Base-by-base conservation (phyloP, 2,329 filamentous ascomycete genomes). In the Colletotrichum somersetense region DNA sequence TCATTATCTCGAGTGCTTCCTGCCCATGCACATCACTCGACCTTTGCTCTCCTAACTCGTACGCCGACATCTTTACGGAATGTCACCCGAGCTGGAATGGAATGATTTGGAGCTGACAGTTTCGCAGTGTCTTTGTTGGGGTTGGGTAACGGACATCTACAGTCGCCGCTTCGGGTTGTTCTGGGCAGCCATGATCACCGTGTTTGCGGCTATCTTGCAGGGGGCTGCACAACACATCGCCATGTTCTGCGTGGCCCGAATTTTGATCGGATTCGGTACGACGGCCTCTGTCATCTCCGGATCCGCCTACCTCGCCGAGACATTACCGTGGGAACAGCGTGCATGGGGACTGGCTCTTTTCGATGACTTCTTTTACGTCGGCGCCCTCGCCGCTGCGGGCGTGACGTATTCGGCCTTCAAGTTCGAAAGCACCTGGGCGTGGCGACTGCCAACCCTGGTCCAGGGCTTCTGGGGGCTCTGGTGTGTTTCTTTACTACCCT, bases 181-280 rank as follows among this genome's bases (percentile, higher is more conserved):
- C 1, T 66, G 53, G 63, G 58, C 63, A 2, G 63, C 63, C 10
- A 70, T 70, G 42, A 58, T 66, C 8, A 66, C 63, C 6, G 53
- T 66, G 12, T 11, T 66, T 5, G 67, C 61, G 12, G 53, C 67
- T 14, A 42, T 58, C 18, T 2, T 70, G 5, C 67, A 70, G 30
- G 35, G 44, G 3, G 11, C 33, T 1, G 26, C 67, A 18, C 61
- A 59, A 23, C 67, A 70, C 23, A 64, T 70, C 23, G 52, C 67
- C 40, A 70, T 66, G 67, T 66, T 70, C 20, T 70, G 67, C 26
- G 35, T 65, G 3, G 67, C 61, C 11, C 42, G 67, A 3, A 4
- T 61, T 4, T 10, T 66, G 1, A 58, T 70, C 18, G 62, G 67
- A 1, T 57, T 66, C 23, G 55, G 61, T 1, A 64, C 56, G 4